Base-by-base conservation (phyloP, 306 rosid species). In the Myrica gale region DNA sequence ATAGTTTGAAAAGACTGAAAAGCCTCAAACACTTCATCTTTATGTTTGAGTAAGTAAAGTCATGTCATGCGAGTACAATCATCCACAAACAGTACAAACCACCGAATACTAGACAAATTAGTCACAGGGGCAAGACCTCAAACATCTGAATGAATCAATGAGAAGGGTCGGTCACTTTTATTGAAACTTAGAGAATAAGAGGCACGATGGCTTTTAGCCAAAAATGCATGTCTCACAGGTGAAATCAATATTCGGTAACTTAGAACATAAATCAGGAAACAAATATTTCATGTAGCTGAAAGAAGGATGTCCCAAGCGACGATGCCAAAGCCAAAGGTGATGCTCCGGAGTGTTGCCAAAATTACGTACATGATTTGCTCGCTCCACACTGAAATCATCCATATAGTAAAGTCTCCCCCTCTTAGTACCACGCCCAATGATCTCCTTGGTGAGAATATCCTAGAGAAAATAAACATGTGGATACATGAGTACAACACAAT, bases 191-290 rank as follows among this genome's bases (percentile, higher is more conserved):
- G 0, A 0, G 11, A 11, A 23, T 43, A 69, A 21, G 74, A 0
- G 6, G 48, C 75, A 53, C 9, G 1, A 39, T 54, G 75, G 9
- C 62, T 72, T 20, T 52, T 72, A 0, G 65, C 65, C 16, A 52
- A 39, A 39, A 72, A 39, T 53, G 75, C 65, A 52, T 6, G 65
- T 72, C 5, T 53, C 63, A 53, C 75, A 72, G 6, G 37, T 13
- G 17, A 72, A 72, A 1, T 32, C 3, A 3, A 26, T 2, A 39
- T 37, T 23, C 0, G 26, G 1, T 37, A 52, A 32, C 7, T 32
- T 6, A 5, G 7, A 7, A 72, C 3, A 72, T 32, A 72, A 48
- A 2, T 51, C 0, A 23, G 63, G 65, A 1, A 52, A 39, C 9
- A 53, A 53, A 8, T 53, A 23, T 23, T 72, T 72, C 23, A 53